Base-by-base conservation (phyloP, 371 early-diverging fungal genomes). In the Globomyces sp. region DNA sequence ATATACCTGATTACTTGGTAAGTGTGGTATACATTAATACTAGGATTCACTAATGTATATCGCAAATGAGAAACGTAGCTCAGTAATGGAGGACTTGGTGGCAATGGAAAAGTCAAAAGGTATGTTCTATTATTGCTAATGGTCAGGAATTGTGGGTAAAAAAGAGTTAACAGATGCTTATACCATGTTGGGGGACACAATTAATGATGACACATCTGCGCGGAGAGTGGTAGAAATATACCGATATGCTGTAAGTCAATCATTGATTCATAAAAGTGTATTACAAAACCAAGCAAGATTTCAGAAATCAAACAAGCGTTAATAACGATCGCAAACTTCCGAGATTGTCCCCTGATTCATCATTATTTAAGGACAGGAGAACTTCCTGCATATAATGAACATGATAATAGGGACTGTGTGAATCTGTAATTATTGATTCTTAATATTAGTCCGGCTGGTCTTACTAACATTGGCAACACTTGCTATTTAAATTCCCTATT, bases 381-480 rank as follows among this genome's bases (percentile, higher is more conserved):
- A 8, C 45, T 60, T 36, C 61, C 61, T 4, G 37, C 40, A 36
- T 60, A 42, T 50, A 37, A 46, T 46, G 41, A 41, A 8, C 39
- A 60, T 9, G 44, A 42, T 46, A 44, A 60, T 60, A 10, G 39
- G 45, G 61, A 60, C 13, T 50, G 48, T 6, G 40, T 60, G 6
- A 37, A 60, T 36, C 39, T 43, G 46, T 24, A 24, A 24, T 24
- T 24, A 24, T 24, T 24, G 24, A 24, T 24, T 24, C 24, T 24
- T 24, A 24, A 24, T 24, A 24, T 24, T 24, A 24, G 24, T 24
- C 91, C 91, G 9, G 83, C 86, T 3, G 93, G 93, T 1, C 78
- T 93, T 44, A 78, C 83, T 44, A 93, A 93, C 61, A 89, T 92
- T 64, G 96, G 96, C 47, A 95, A 94, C 63, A 95, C 94, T 0